Evolutionary conservation across 257 asterid species (phyloP).

Genomic region (Solanum sejunctum): DNA sequence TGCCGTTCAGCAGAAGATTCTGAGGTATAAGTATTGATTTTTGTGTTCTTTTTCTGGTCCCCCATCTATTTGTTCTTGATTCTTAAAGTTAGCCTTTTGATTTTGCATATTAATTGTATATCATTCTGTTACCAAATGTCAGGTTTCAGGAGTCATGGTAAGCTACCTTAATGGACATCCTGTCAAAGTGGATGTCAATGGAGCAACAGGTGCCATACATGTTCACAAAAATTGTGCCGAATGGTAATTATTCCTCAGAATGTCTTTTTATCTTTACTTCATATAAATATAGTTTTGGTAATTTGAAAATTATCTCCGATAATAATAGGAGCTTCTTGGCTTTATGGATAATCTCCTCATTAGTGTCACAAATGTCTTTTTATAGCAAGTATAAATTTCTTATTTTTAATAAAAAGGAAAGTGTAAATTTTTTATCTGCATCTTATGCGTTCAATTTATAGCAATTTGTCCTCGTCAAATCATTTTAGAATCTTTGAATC

Average conservation of each 20-base stretch:
- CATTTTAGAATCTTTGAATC: neutral
- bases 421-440: neutral
- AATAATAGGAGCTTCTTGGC: neutral
- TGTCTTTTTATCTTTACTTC: neutral
- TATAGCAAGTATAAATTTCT: neutral
- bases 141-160: constrained; percentile 76
- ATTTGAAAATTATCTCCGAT: neutral
- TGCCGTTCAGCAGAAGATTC: constrained; percentile 64
- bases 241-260: constrained; percentile 41
- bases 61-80: neutral
- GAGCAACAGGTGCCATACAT: constrained; percentile 31
- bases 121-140: constrained; percentile 5
- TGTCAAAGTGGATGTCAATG: constrained; percentile 16
- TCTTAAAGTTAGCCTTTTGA: neutral
- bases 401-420: neutral
- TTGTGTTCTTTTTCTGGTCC: neutral
- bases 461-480: neutral
- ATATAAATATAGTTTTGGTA: neutral
- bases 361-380: neutral
- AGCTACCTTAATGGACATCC: constrained; percentile 58
- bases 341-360: neutral
- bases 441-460: neutral
- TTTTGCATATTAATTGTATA: neutral
- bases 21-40: constrained; percentile 38
- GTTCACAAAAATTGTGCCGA: constrained; percentile 75